These are phyloP conservation scores for Narthecium ossifragum DNA, from an alignment of 106 monocot species.

Conservation along the genomic window DNA sequence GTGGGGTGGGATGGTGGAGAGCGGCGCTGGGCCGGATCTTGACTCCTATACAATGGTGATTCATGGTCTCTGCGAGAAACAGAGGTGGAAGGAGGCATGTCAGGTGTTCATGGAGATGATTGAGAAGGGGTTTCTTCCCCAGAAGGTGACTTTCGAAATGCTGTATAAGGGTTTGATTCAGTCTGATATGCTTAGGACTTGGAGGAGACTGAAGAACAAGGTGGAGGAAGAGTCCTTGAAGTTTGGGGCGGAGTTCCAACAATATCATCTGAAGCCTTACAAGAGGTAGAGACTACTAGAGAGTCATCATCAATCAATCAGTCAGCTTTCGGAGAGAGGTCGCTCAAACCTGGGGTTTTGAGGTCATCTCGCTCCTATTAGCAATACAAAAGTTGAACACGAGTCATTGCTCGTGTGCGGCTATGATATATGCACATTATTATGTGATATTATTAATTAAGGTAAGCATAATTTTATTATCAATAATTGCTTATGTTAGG, in stretches of 20 bases:
- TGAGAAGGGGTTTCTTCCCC: constrained; percentile 91
- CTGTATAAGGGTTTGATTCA: constrained; percentile 92
- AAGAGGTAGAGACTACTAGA: constrained; percentile 38
- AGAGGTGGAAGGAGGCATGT: constrained; percentile 83
- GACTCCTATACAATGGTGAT: constrained; percentile 81
- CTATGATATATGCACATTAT: too few species aligned
- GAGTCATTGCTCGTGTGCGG: too few species aligned
- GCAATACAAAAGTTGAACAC: too few species aligned
- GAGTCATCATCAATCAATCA: too few species aligned
- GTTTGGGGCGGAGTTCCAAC: constrained; percentile 68
- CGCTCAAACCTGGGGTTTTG: too few species aligned
- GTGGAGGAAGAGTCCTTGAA: constrained; percentile 75
- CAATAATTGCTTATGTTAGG: too few species aligned
- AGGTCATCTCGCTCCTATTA: too few species aligned
- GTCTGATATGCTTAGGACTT: constrained; percentile 83
- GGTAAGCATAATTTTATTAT: too few species aligned
- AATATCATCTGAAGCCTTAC: constrained; percentile 76
- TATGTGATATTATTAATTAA: too few species aligned
- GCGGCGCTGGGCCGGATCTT: constrained; percentile 66
- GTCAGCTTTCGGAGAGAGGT: too few species aligned
- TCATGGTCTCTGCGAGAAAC: constrained; percentile 70
- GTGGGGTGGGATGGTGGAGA: constrained; percentile 76
- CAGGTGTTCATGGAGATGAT: constrained; percentile 97
- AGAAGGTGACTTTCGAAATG: constrained; percentile 88
- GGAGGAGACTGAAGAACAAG: constrained; percentile 86